These are phyloP conservation scores for Penicillium aurantiogriseum DNA, from an alignment of 2,329 filamentous ascomycete species.

Conservation along the genomic window DNA sequence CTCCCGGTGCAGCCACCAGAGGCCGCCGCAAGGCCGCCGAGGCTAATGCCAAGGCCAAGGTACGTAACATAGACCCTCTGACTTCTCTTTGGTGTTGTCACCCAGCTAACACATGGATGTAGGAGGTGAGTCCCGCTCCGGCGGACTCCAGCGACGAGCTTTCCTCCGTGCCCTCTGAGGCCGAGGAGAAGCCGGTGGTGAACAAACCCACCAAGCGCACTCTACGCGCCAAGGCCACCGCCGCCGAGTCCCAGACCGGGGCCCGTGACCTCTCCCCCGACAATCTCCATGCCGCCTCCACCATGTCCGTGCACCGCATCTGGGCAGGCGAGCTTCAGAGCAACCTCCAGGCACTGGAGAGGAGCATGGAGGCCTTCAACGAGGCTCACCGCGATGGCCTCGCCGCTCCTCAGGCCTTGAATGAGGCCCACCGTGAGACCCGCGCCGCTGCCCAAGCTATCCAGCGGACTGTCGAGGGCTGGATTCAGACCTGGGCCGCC, in stretches of 20 bases:
- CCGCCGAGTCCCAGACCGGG: not conserved
- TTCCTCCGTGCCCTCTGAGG: not conserved
- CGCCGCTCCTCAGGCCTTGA: slow-evolving; percentile 39
- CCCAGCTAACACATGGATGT: not conserved
- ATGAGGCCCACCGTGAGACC: slow-evolving; percentile 15
- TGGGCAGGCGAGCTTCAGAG: slow-evolving; percentile 58
- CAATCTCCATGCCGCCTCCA: slow-evolving; percentile 22
- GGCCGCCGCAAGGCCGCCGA: not conserved
- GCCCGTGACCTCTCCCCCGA: slow-evolving; percentile 3
- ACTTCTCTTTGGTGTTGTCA: not conserved
- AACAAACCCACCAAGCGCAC: not conserved
- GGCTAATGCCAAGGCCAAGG: not conserved
- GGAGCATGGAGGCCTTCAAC: slow-evolving; percentile 52
- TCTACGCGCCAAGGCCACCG: not conserved
- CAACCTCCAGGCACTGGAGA: slow-evolving; percentile 57
- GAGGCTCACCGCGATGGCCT: slow-evolving; percentile 13
- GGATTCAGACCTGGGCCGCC: slow-evolving; percentile 21
- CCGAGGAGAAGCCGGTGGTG: not conserved
- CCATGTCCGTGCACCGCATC: slow-evolving; percentile 47
- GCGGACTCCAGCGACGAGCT: not conserved
- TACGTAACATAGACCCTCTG: not conserved
- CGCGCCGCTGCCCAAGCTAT: slow-evolving; percentile 10
- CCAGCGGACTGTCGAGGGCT: slow-evolving; percentile 20
- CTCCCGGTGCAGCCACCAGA: not conserved
- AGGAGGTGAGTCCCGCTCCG: not conserved